These are phyloP conservation scores for Trichoderma asperellum DNA, from an alignment of 2,329 filamentous ascomycete genomes.

Conservation along the genomic window DNA sequence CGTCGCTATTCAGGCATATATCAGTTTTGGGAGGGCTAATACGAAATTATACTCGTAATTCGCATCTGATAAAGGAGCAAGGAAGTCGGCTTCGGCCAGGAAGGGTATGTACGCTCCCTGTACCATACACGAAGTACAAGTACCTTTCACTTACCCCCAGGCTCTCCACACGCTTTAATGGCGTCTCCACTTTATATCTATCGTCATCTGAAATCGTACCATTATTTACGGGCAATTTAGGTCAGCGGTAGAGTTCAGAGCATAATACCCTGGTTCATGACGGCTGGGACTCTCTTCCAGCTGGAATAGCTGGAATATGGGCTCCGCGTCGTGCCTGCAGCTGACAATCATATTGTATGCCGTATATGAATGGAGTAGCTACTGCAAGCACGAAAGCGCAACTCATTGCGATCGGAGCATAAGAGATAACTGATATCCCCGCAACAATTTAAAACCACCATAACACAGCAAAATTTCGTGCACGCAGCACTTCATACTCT, in stretches of 20 bases:
- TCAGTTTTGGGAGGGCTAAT: background rate
- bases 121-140: background rate
- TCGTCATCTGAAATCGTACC: slow-evolving; percentile 20
- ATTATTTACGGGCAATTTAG: slow-evolving; percentile 14
- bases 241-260: background rate
- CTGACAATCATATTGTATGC: background rate
- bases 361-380: background rate
- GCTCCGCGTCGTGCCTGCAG: background rate
- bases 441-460: background rate
- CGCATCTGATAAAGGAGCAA: background rate
- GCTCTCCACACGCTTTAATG: slow-evolving; percentile 3
- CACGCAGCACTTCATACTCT: background rate
- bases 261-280: background rate
- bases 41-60: background rate
- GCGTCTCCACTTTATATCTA: slow-evolving; percentile 11
- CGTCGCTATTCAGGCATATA: background rate
- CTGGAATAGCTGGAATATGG: background rate
- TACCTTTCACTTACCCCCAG: background rate
- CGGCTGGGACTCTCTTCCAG: background rate
- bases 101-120: background rate
- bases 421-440: background rate
- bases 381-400: background rate
- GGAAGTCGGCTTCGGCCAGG: background rate
- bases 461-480: background rate
- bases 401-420: background rate